Evolutionary conservation across 2,329 filamentous ascomycete species (phyloP), one percentile per base, ranked within the genome.

Genomic region (Thielaviopsis euricoi): DNA sequence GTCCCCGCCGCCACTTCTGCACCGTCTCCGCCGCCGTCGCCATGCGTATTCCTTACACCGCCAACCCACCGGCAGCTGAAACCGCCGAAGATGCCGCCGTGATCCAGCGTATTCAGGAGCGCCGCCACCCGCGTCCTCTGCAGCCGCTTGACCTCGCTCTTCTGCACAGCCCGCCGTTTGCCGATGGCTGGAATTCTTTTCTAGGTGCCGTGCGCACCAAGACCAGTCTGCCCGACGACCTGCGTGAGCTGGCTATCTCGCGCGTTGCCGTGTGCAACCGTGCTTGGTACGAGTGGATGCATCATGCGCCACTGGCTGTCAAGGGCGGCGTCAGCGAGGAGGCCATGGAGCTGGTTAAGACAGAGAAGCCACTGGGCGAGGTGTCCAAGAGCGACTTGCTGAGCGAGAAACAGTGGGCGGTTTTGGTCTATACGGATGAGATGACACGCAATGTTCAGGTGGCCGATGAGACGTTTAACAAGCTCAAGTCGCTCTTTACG

Each of bases 231-330:
- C 57, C 70, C 3, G 76, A 74, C 53, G 75, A 79, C 63, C 66
- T 89, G 56, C 82, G 86, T 63, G 88, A 95, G 73, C 74, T 90
- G 19, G 84, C 86, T 63, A 90, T 95, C 64, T 88, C 82, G 65
- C 79, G 88, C 53, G 86, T 94, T 15, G 89, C 89, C 13, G 82
- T 85, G 17, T 78, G 88, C 64, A 95, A 94, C 70, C 70, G 77
- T 19, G 89, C 89, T 1, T 88, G 85, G 82, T 94, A 89, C 69
- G 89, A 95, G 69, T 94, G 87, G 88, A 78, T 73, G 40, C 80
- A 87, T 57, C 89, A 95, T 67, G 83, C 82, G 17, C 87, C 87
- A 1, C 74, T 91, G 15, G 77, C 78, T 4, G 72, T 74, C 9
- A 71, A 71, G 21, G 82, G 76, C 0, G 82, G 83, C 5, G 76